Evolutionary conservation across 495 filamentous ascomycete species (phyloP).

Genomic region (Penicillium maclennaniae): DNA sequence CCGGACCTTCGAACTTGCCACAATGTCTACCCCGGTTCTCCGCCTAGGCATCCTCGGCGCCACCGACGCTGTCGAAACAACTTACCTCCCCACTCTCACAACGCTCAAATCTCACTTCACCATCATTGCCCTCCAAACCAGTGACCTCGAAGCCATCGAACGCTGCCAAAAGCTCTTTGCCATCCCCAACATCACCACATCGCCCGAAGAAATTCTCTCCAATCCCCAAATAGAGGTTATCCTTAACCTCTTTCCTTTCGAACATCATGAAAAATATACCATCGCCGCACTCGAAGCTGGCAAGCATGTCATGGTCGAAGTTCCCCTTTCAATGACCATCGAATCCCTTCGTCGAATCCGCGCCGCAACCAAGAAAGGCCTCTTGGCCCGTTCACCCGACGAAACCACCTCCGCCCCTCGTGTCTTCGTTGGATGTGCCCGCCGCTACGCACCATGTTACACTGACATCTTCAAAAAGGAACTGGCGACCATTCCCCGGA

Average conservation of each 20-base stretch:
- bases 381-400: not conserved
- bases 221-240: constrained; percentile 44
- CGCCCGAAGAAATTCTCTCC: constrained; percentile 12
- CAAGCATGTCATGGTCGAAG: constrained; percentile 55
- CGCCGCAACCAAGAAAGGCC: constrained; percentile 30
- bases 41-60: constrained; percentile 47
- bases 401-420: constrained; percentile 15
- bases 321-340: constrained; percentile 47
- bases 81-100: constrained; percentile 46
- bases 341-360: constrained; percentile 38
- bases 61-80: constrained; percentile 42
- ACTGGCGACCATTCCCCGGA: constrained; percentile 39
- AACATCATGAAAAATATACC: constrained; percentile 47
- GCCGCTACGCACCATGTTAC: constrained; percentile 52
- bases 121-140: constrained; percentile 41
- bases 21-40: constrained; percentile 25
- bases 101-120: constrained; percentile 38
- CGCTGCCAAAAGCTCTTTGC: constrained; percentile 9
- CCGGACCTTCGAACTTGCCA: not conserved
- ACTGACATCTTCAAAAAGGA: constrained; percentile 45
- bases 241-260: constrained; percentile 49
- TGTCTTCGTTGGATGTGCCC: constrained; percentile 54
- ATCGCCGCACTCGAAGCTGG: constrained; percentile 46
- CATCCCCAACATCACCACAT: constrained; percentile 11
- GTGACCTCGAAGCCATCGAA: constrained; percentile 13